Conservation (phyloP, 768 basidiomycete species). For the Suillus brevipes region DNA sequence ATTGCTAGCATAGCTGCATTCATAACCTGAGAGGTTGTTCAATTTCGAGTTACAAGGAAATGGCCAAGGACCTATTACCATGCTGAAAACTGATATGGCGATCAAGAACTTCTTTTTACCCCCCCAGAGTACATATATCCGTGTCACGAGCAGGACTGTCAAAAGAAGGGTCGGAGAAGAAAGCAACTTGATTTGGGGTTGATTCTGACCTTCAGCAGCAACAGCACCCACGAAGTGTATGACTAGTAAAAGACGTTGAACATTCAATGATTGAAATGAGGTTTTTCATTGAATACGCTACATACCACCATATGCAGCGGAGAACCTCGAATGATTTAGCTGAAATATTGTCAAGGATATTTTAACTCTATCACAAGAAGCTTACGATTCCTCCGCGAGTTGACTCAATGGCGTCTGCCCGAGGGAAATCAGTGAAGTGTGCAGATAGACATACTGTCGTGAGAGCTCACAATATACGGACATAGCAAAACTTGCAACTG, state of each 20-base stretch:
- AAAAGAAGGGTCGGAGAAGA: too few species aligned
- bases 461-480: too few species aligned
- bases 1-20: background rate
- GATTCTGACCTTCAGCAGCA: too few species aligned
- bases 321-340: too few species aligned
- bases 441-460: background rate
- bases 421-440: background rate
- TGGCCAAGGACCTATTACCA: background rate
- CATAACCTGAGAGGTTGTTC: background rate
- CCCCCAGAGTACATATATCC: background rate
- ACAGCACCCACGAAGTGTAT: too few species aligned
- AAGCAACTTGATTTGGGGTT: too few species aligned
- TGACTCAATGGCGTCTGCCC: background rate
- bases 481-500: too few species aligned
- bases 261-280: too few species aligned
- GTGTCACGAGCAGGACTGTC: too few species aligned
- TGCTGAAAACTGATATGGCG: background rate
- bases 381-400: background rate
- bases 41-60: background rate
- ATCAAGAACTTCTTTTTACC: background rate
- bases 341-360: background rate
- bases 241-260: too few species aligned
- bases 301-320: background rate
- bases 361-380: background rate
- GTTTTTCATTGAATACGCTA: background rate